Percentiles rank a stretch among this genome's conserved stretches.
These are phyloP conservation scores for Dioszegia aurantiaca DNA, from an alignment of 768 basidiomycete genomes.

Conservation along the genomic window DNA sequence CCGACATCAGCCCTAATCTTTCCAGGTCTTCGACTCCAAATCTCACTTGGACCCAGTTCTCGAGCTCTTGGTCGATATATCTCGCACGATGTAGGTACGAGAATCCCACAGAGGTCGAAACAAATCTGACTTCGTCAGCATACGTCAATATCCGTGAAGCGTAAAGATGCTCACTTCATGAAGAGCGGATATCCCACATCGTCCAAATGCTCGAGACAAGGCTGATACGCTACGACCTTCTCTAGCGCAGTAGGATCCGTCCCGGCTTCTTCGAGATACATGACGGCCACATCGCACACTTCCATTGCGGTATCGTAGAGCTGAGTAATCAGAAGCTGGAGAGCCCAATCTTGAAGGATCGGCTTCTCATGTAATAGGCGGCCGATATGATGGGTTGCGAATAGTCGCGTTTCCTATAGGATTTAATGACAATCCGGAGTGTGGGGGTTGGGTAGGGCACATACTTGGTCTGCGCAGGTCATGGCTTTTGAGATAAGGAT, in stretches of 20 bases:
- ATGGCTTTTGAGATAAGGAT: slow-evolving; percentile 90
- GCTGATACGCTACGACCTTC: slow-evolving; percentile 88
- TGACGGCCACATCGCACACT: slow-evolving; percentile 85
- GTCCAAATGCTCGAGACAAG: slow-evolving; percentile 90
- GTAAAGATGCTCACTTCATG: slow-evolving; percentile 63
- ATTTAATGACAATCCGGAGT: neutral
- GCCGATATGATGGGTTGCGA: slow-evolving; percentile 83
- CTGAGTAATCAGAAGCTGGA: slow-evolving; percentile 88
- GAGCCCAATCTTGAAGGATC: slow-evolving; percentile 76
- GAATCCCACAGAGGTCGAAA: slow-evolving; percentile 91
- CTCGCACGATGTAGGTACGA: slow-evolving; percentile 84
- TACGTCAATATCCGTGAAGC: neutral
- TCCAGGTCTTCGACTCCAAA: no score
- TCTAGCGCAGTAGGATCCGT: slow-evolving; percentile 78
- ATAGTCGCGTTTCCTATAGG: slow-evolving; percentile 74
- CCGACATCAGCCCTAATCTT: slow-evolving; percentile 14
- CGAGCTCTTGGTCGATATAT: slow-evolving; percentile 92
- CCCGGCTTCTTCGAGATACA: slow-evolving; percentile 84
- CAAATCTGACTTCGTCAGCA: slow-evolving; percentile 62
- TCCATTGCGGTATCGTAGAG: slow-evolving; percentile 88
- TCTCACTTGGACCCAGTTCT: slow-evolving; percentile 89
- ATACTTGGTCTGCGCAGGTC: slow-evolving; percentile 76
- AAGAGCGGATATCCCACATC: slow-evolving; percentile 84
- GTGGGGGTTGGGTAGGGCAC: slow-evolving; percentile 21
- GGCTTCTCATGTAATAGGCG: slow-evolving; percentile 66